These are phyloP conservation scores for Lachnellula hyalina DNA, from an alignment of 2,329 filamentous ascomycete species.

Conservation along the genomic window DNA sequence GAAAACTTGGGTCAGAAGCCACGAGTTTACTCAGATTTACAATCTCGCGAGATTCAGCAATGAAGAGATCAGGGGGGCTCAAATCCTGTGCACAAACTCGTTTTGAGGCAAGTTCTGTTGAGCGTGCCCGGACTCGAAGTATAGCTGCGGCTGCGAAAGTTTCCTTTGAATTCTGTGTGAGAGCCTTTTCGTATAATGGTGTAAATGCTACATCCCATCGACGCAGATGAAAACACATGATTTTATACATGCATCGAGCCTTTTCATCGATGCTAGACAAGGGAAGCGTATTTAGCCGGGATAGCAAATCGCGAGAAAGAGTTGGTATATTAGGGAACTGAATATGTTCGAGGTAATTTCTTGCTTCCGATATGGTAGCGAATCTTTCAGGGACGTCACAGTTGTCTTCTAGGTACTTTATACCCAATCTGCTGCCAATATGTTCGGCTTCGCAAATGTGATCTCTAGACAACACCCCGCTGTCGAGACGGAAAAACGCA, in stretches of 20 bases:
- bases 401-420: constrained; percentile 8
- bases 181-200: constrained; percentile 9
- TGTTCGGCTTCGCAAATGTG: background rate
- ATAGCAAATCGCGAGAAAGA: constrained; percentile 4
- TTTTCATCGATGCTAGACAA: background rate
- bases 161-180: background rate
- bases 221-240: constrained; percentile 8
- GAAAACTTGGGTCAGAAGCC: constrained; percentile 11
- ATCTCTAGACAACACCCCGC: constrained; percentile 6
- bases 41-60: constrained; percentile 12
- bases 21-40: constrained; percentile 10
- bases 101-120: constrained; percentile 11
- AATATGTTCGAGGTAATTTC: constrained; percentile 8
- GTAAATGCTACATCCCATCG: constrained; percentile 17
- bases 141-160: constrained; percentile 16
- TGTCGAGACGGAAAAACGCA: constrained; percentile 17
- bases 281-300: background rate
- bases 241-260: background rate
- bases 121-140: constrained; percentile 10
- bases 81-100: constrained; percentile 4
- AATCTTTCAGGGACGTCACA: constrained; percentile 8
- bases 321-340: constrained; percentile 11
- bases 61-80: constrained; percentile 2
- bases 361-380: constrained; percentile 8
- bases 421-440: constrained; percentile 5